Evolutionary conservation across 345 rosid species (phyloP).

Genomic region (Citrus glauca): DNA sequence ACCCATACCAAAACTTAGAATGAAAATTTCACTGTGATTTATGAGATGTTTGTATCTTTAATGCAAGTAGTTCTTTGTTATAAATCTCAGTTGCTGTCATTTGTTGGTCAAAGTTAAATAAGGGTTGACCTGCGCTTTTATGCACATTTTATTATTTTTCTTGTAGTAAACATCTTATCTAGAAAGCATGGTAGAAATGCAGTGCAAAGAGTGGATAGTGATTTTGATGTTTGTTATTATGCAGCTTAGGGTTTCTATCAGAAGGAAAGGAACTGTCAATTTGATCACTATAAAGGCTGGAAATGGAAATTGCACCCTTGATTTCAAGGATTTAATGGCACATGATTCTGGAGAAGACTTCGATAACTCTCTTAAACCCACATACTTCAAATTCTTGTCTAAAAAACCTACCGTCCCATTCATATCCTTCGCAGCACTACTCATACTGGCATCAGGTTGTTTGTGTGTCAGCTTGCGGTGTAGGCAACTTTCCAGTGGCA

Average conservation of each 20-base stretch:
- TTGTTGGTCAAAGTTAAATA: not conserved
- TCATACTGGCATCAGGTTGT: constrained; percentile 44
- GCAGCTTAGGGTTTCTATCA: constrained; percentile 61
- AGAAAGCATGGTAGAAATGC: not conserved
- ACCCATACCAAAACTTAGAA: not conserved
- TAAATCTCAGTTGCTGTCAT: not conserved
- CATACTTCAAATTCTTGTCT: constrained; percentile 27
- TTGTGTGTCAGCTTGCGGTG: constrained; percentile 34
- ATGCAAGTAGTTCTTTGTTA: not conserved
- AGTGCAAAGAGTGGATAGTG: not conserved
- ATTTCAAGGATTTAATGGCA: constrained; percentile 44
- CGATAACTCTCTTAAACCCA: constrained; percentile 21
- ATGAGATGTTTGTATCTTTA: not conserved
- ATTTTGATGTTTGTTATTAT: constrained; percentile 4
- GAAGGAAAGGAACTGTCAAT: constrained; percentile 27
- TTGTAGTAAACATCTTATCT: not conserved
- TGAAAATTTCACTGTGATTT: not conserved
- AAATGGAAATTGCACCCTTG: constrained; percentile 57
- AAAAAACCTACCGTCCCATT: constrained; percentile 26
- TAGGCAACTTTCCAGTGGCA: constrained; percentile 23
- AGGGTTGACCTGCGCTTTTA: not conserved
- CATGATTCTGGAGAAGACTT: constrained; percentile 31
- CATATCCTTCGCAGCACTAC: constrained; percentile 33
- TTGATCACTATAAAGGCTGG: constrained; percentile 40
- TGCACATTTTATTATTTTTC: not conserved